phyloP scores from a whole-genome alignment of 371 early-diverging fungal genomes.

The Funneliformis caledonium region DNA sequence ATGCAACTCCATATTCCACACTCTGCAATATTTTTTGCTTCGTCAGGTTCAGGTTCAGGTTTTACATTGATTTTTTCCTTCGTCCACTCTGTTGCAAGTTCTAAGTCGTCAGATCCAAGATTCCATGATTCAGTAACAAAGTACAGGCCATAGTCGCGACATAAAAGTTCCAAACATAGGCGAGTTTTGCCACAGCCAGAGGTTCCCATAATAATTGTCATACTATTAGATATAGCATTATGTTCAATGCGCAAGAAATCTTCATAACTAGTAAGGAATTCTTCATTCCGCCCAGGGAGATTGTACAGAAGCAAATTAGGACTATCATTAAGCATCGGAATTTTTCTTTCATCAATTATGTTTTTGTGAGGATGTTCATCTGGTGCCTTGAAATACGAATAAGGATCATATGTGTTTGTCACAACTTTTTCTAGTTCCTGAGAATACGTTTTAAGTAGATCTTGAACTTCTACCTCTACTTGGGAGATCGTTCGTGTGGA shows the following conservation, averaged over 20 bases:
- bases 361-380: not conserved
- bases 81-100: not conserved
- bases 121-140: not conserved
- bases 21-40: not conserved
- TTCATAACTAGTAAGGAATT: not conserved
- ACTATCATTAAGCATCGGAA: not conserved
- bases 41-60: not conserved
- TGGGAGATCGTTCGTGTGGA: no score
- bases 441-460: not conserved
- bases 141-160: not conserved
- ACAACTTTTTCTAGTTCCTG: not conserved
- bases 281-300: not conserved
- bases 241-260: not conserved
- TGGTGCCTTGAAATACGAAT: not conserved
- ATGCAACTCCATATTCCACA: not conserved
- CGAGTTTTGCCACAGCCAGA: constrained; percentile 1
- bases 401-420: not conserved
- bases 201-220: not conserved
- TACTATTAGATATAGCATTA: not conserved
- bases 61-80: not conserved
- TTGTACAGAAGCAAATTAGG: constrained; percentile 6
- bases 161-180: not conserved
- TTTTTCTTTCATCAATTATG: not conserved
- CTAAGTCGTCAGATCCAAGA: not conserved
- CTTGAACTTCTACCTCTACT: not conserved